A percentile compares a stretch with the other conserved stretches of the same genome.
Evolutionary conservation across 1,139 yeast genomes (phyloP).

Genomic region (Diutina mesorugosa): DNA sequence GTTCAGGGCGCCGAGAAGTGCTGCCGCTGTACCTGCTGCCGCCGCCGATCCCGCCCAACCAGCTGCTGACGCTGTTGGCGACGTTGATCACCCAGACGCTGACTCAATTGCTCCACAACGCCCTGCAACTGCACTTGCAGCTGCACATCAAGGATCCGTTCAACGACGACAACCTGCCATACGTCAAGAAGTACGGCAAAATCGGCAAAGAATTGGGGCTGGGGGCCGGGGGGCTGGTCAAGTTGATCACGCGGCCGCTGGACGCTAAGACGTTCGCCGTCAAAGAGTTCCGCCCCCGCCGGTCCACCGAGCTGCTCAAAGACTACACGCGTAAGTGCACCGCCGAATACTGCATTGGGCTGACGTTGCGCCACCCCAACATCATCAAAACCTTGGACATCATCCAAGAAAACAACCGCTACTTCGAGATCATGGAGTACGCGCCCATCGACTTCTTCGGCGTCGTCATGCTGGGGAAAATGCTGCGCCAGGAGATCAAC

Average conservation of each 20-base stretch:
- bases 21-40: background rate
- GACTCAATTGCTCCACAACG: conserved; percentile 23
- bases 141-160: conserved; percentile 21
- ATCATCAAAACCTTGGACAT: conserved; percentile 90
- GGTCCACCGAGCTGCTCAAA: conserved; percentile 70
- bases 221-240: conserved; percentile 97
- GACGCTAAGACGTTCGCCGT: conserved; percentile 89
- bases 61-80: conserved; percentile 28
- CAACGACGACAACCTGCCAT: conserved; percentile 44
- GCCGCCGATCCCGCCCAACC: conserved; percentile 8
- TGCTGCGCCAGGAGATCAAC: conserved; percentile 74
- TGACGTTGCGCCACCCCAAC: conserved; percentile 88
- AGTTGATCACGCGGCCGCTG: conserved; percentile 66
- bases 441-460: conserved; percentile 96
- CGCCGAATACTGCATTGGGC: conserved; percentile 94
- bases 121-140: background rate
- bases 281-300: conserved; percentile 83
- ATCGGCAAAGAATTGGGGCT: conserved; percentile 86
- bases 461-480: conserved; percentile 91
- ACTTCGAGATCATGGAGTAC: conserved; percentile 94
- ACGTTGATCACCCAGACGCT: conserved; percentile 33
- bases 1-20: background rate
- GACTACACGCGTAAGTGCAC: conserved; percentile 94
- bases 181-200: conserved; percentile 77
- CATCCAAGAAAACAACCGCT: conserved; percentile 72